Conservation (phyloP, 495 filamentous ascomycete species). For the Hypoxylon trugodes region DNA sequence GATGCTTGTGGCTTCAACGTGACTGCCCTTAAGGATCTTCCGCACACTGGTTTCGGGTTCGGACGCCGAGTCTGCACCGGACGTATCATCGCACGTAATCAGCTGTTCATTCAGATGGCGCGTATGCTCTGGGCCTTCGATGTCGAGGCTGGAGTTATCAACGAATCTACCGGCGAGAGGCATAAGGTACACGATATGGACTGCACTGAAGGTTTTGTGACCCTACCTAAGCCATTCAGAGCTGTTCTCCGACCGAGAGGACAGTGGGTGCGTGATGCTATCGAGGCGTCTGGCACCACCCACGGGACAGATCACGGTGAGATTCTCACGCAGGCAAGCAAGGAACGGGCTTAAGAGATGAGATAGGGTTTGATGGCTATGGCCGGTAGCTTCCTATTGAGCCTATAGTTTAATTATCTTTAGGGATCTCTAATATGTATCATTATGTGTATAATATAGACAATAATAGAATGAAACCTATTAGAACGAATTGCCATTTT, state of each 20-base stretch:
- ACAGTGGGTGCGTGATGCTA: constrained; percentile 30
- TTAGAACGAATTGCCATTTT: too few species aligned
- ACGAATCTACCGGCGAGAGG: constrained; percentile 21
- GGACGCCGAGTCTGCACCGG: constrained; percentile 60
- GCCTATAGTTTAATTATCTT: too few species aligned
- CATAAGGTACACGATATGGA: constrained; percentile 36
- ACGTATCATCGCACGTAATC: constrained; percentile 55
- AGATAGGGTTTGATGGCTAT: not conserved
- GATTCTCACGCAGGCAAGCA: not conserved
- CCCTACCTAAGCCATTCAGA: constrained; percentile 47
- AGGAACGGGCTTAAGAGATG: not conserved
- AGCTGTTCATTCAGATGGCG: constrained; percentile 54
- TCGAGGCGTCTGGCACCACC: not conserved
- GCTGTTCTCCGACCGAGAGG: constrained; percentile 31
- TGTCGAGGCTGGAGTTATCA: constrained; percentile 35
- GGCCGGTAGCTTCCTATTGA: too few species aligned
- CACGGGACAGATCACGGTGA: not conserved
- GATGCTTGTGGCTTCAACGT: too few species aligned
- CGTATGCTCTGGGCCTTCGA: constrained; percentile 59
- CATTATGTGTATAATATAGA: too few species aligned
- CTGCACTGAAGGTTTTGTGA: constrained; percentile 50
- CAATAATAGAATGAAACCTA: too few species aligned
- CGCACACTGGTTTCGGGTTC: constrained; percentile 59
- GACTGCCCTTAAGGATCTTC: constrained; percentile 52
- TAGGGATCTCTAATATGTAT: too few species aligned